Percentiles rank a stretch among this genome's conserved stretches.
These are phyloP conservation scores for Dryadomyces quercus-mongolicae DNA, from an alignment of 2,329 filamentous ascomycete genomes.

Conservation along the genomic window DNA sequence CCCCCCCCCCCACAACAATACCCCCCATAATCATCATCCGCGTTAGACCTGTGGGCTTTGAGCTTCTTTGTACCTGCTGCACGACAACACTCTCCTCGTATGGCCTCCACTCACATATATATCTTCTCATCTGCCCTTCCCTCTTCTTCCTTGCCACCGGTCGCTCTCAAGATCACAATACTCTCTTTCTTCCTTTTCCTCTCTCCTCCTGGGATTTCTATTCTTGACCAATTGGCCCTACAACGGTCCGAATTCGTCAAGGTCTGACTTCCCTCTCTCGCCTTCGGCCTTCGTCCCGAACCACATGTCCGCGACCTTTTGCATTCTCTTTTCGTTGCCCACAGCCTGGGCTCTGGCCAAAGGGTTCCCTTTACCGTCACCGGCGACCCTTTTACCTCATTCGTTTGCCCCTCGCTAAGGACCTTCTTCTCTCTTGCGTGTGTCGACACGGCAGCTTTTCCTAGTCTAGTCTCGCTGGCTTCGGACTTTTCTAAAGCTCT, in stretches of 20 bases:
- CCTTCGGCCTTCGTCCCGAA: not conserved
- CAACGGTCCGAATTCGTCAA: not conserved
- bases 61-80: slow-evolving; percentile 4
- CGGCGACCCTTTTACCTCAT: not conserved
- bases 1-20: too few species aligned
- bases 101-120: not conserved
- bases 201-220: not conserved
- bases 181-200: not conserved
- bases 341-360: not conserved
- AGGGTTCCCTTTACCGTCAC: not conserved
- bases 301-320: not conserved
- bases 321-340: not conserved
- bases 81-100: not conserved
- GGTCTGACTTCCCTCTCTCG: not conserved
- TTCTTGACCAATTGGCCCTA: not conserved
- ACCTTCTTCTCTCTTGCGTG: not conserved
- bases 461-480: not conserved
- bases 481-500: not conserved
- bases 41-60: not conserved
- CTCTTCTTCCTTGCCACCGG: not conserved
- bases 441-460: not conserved
- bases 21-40: not conserved
- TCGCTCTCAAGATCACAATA: not conserved
- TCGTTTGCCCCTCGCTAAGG: not conserved
- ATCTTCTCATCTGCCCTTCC: not conserved